A percentile compares a stretch with the other conserved stretches of the same genome.
Conservation (phyloP, 2,329 filamentous ascomycete species). For the Dichotomopilus funicola region DNA sequence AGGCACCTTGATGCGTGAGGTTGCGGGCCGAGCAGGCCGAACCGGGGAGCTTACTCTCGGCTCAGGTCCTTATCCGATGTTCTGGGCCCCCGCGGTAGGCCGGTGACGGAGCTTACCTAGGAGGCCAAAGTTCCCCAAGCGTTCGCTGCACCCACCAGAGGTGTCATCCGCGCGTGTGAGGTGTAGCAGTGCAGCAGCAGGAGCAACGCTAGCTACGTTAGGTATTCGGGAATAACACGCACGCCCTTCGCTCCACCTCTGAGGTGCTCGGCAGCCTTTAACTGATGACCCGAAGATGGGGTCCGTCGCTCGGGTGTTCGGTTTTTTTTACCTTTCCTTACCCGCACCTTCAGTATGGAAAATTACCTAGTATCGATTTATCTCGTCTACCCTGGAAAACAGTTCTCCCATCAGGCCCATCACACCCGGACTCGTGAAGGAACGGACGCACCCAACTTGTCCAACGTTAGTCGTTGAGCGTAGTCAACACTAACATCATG, state of each 20-base stretch:
- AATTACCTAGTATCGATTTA: too few species aligned
- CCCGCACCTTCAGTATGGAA: too few species aligned
- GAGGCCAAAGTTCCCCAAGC: too few species aligned
- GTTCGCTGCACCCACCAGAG: too few species aligned
- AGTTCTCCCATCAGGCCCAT: background rate
- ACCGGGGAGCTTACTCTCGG: background rate
- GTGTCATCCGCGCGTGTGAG: too few species aligned
- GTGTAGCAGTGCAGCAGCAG: too few species aligned
- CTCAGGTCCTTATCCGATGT: constrained; percentile 2
- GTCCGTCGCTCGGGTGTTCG: too few species aligned
- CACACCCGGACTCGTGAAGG: background rate
- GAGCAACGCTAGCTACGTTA: background rate
- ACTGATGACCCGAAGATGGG: background rate
- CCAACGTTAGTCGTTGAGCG: background rate
- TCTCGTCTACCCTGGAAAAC: background rate
- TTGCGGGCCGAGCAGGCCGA: background rate
- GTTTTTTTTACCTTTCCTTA: too few species aligned
- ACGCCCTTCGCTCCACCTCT: constrained; percentile 14
- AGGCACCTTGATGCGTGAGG: background rate
- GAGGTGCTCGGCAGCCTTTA: background rate
- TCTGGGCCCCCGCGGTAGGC: background rate
- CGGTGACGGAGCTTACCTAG: constrained; percentile 1
- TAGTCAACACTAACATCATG: constrained; percentile 12
- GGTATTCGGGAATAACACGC: constrained; percentile 11
- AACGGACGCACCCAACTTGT: background rate